A percentile compares a stretch with the other conserved stretches of the same genome.
Conservation (phyloP, 176 grass and related monocot species). For the Areca catechu region DNA sequence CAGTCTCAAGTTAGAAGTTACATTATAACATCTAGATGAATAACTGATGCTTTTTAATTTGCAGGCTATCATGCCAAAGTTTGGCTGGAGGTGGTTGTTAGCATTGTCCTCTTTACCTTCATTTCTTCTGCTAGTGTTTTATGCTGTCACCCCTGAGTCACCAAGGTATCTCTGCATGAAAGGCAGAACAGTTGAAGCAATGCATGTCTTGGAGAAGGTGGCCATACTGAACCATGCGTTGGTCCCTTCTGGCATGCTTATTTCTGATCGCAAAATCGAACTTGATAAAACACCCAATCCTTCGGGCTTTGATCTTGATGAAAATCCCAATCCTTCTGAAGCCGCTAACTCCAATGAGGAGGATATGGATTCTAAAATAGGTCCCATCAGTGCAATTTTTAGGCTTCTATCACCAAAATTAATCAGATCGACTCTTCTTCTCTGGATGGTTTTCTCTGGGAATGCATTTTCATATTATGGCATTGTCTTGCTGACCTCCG, state of each 20-base stretch:
- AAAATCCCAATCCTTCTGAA: conserved; percentile 41
- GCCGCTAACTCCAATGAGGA: conserved; percentile 4
- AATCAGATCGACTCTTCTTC: conserved; percentile 58
- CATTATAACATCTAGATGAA: too few species aligned
- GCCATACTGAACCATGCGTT: conserved; percentile 49
- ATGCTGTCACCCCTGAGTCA: conserved; percentile 66
- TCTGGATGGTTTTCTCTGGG: conserved; percentile 76
- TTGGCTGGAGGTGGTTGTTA: conserved; percentile 93
- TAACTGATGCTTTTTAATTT: conserved; percentile 17
- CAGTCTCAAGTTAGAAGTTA: too few species aligned
- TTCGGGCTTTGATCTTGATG: conserved; percentile 30
- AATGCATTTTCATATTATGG: conserved; percentile 93
- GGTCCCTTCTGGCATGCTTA: conserved; percentile 57
- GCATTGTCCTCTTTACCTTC: conserved; percentile 77
- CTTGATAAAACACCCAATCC: conserved; percentile 13
- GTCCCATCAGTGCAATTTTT: conserved; percentile 41
- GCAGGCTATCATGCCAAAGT: conserved; percentile 72
- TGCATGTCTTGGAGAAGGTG: conserved; percentile 71
- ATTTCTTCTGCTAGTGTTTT: conserved; percentile 79
- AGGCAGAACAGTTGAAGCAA: conserved; percentile 55
- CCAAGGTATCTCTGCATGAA: conserved; percentile 92
- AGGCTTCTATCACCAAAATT: conserved; percentile 79
- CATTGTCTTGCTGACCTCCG: conserved; percentile 69
- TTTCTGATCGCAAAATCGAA: conserved; percentile 34
- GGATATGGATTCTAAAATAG: conserved; percentile 33